Evolutionary conservation across 169 alveolate genomes (phyloP).

Genomic region (Cryptosporidium canis): DNA sequence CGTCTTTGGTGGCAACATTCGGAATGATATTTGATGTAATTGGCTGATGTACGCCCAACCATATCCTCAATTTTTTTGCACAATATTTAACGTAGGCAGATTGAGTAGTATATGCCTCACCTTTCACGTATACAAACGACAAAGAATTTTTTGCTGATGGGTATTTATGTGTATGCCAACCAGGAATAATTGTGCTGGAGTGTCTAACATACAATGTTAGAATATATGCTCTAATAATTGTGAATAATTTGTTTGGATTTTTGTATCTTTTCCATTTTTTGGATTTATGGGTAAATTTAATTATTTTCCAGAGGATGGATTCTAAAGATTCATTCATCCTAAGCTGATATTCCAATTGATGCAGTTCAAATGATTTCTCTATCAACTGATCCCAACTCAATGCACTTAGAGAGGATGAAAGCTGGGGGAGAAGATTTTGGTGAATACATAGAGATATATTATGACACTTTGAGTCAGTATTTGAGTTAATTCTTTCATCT

Average conservation of each 20-base stretch:
- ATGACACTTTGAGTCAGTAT: conserved; percentile 10
- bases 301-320: conserved; percentile 17
- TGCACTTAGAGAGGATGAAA: conserved; percentile 21
- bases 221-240: conserved; percentile 38
- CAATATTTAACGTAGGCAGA: conserved; percentile 4
- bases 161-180: conserved; percentile 13
- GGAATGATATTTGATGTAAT: not conserved
- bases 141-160: conserved; percentile 1
- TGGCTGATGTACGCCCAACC: conserved; percentile 26
- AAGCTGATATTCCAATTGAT: conserved; percentile 11
- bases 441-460: conserved; percentile 47
- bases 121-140: conserved; percentile 1
- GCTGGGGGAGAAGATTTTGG: conserved; percentile 16
- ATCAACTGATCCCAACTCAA: conserved; percentile 5
- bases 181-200: conserved; percentile 24
- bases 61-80: conserved; percentile 2
- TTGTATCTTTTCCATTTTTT: not conserved
- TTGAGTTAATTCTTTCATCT: conserved; percentile 5
- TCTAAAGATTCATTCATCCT: not conserved
- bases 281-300: conserved; percentile 7
- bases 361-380: conserved; percentile 9
- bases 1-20: conserved; percentile 9
- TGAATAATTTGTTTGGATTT: conserved; percentile 15
- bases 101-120: conserved; percentile 11
- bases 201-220: conserved; percentile 44